Percentiles rank a stretch among this genome's conserved stretches.
phyloP scores from a whole-genome alignment of 371 early-diverging fungal genomes.

The Rhizomucor miehei region DNA sequence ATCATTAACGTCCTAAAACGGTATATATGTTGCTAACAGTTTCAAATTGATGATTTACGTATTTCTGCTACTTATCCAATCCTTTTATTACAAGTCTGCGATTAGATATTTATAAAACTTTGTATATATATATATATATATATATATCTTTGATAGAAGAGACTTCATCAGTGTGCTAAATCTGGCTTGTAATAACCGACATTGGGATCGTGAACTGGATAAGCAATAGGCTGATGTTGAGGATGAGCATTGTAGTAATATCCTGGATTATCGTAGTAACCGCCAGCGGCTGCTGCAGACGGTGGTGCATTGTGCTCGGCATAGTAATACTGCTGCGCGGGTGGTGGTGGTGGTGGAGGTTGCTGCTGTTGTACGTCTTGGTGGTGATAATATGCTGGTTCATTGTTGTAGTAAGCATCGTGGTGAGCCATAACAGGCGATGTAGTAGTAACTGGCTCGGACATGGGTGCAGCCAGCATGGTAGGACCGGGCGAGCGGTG shows the following conservation, averaged over 20 bases:
- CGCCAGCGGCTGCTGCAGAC: conserved; percentile 1
- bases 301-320: conserved; percentile 11
- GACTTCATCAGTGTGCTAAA: conserved; percentile 3
- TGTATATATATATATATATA: too few relatives aligned
- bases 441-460: conserved; percentile 6
- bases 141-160: too few relatives aligned
- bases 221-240: conserved; percentile 1
- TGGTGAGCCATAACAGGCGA: conserved; percentile 7
- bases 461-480: conserved; percentile 13
- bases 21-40: too few relatives aligned
- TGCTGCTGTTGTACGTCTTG: conserved; percentile 9
- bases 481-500: conserved; percentile 19
- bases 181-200: conserved; percentile 20
- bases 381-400: conserved; percentile 9
- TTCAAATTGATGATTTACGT: too few relatives aligned
- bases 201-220: conserved; percentile 6
- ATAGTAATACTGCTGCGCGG: conserved; percentile 13
- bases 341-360: conserved; percentile 1
- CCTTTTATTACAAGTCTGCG: too few relatives aligned
- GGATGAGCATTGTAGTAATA: conserved; percentile 14
- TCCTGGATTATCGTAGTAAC: conserved; percentile 11
- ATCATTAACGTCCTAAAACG: too few relatives aligned
- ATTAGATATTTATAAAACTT: too few relatives aligned
- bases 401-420: conserved; percentile 16
- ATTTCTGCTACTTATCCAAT: too few relatives aligned